Evolutionary conservation across 2,329 filamentous ascomycete genomes (phyloP), one percentile per base, ranked within the genome.

Genomic region (Penicillium aurantiogriseum): DNA sequence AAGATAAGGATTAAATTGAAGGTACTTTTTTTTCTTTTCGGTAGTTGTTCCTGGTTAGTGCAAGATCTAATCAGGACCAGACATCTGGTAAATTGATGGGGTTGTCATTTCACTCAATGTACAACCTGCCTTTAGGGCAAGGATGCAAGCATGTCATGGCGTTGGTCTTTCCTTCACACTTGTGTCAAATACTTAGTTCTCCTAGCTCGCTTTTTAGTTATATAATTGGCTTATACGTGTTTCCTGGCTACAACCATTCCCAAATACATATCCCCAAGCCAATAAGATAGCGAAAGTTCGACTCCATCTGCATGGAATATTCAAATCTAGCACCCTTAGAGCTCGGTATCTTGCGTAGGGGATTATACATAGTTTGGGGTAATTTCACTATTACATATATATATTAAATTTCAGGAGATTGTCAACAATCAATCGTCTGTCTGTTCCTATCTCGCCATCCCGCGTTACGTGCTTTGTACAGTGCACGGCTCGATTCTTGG

Each of bases 1-100:
- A 79, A 66, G 67, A 71, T 10, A 53, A 57, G 21, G 42, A 57
- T 31, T 57, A 57, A 31, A 57, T n/a, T 47, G 19, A 21, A 45
- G 10, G 5, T 43, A 4, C 19, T 45, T 47, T 21, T 15, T 33
- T 29, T 36, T n/a, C 21, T 21, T 23, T 45, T 8, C 17, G 29
- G 35, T 17, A 38, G 27, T 15, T 53, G 10, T 23, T 29, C n/a
- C n/a, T 36, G 25, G 11, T 47, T 21, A 31, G 36, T 42, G 31
- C 31, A 25, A 29, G 25, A 42, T n/a, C 27, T 13, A 15, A 38
- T 23, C 38, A 51, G 25, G 35, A 25, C n/a, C 27, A 35, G 40
- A n/a, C 15, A 36, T 52, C 35, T 46, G 27, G 19, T 39, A 29
- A 31, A 29, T 53, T 42, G 42, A 23, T 35, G 23, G 11, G 35